These are phyloP conservation scores for Candida gorgasii DNA, from an alignment of 805 yeast species.

Conservation along the genomic window DNA sequence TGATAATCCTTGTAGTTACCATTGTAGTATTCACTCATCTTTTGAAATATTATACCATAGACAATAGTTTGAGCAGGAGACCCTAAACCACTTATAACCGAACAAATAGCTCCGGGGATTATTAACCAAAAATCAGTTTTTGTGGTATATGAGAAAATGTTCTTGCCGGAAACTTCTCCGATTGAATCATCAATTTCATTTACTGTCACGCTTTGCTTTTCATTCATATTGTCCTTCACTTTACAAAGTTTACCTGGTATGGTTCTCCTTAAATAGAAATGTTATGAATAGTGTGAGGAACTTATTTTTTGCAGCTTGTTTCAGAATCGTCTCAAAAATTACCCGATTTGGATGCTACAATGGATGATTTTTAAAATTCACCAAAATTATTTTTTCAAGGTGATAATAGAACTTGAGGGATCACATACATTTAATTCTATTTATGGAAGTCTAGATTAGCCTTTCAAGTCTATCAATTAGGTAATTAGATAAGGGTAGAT, in stretches of 20 bases:
- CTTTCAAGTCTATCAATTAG: no score
- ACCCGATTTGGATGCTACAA: slow-evolving; percentile 14
- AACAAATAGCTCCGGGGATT: slow-evolving; percentile 32
- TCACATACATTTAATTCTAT: neutral
- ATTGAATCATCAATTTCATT: slow-evolving; percentile 1
- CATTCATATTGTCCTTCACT: neutral
- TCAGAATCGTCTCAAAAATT: slow-evolving; percentile 12
- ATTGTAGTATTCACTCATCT: slow-evolving; percentile 25
- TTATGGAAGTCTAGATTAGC: neutral
- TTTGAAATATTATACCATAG: slow-evolving; percentile 61
- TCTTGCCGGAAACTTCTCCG: slow-evolving; percentile 3
- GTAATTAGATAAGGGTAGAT: no score
- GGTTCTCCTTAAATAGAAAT: no score
- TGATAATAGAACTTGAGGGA: neutral
- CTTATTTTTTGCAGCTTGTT: slow-evolving; percentile 9
- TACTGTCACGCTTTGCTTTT: neutral
- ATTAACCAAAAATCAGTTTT: slow-evolving; percentile 18
- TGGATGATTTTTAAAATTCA: no score
- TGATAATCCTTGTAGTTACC: slow-evolving; percentile 29
- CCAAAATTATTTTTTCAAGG: neutral
- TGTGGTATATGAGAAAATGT: slow-evolving; percentile 19
- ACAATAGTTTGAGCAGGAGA: slow-evolving; percentile 65
- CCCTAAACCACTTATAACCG: slow-evolving; percentile 53
- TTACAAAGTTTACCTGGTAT: no score
- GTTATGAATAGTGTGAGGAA: slow-evolving; percentile 3